A percentile compares a stretch with the other conserved stretches of the same genome.
These are phyloP conservation scores for Xylariaceae sp. DNA, from an alignment of 2,329 filamentous ascomycete genomes.

Conservation along the genomic window DNA sequence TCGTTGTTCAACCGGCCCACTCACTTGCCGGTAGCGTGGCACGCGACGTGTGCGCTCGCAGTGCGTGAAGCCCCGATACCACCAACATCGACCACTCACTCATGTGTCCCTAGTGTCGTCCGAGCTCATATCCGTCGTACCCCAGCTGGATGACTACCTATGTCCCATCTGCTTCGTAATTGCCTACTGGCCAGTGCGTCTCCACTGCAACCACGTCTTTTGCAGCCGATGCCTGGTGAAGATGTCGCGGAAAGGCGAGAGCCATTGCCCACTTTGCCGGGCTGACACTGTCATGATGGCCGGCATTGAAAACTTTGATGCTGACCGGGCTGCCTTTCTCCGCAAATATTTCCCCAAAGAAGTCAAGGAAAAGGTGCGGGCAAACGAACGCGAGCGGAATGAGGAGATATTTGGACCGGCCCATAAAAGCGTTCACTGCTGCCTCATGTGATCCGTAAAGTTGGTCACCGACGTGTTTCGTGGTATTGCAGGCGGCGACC, in stretches of 20 bases:
- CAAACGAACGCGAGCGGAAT: constrained; percentile 71
- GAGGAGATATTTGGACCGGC: constrained; percentile 64
- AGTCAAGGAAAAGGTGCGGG: constrained; percentile 59
- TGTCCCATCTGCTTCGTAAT: constrained; percentile 77
- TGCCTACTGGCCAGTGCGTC: constrained; percentile 73
- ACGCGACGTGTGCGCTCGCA: constrained; percentile 63
- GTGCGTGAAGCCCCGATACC: constrained; percentile 6
- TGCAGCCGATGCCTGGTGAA: constrained; percentile 80
- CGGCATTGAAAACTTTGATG: constrained; percentile 65
- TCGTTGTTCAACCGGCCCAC: constrained; percentile 51
- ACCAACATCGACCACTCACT: constrained; percentile 7
- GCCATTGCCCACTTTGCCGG: constrained; percentile 71
- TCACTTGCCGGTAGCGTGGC: constrained; percentile 64
- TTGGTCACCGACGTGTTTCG: not conserved
- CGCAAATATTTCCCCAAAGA: constrained; percentile 71
- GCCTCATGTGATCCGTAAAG: constrained; percentile 59
- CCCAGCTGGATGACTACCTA: constrained; percentile 77
- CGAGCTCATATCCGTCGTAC: constrained; percentile 67
- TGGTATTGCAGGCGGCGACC: not conserved
- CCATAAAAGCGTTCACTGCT: constrained; percentile 55
- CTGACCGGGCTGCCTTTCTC: constrained; percentile 61
- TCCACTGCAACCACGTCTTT: constrained; percentile 71
- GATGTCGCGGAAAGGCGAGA: constrained; percentile 65
- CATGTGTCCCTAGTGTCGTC: constrained; percentile 51
- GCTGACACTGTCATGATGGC: constrained; percentile 65